These are phyloP conservation scores for Calonectria ilicicola DNA, from an alignment of 2,329 filamentous ascomycete species.

Conservation along the genomic window DNA sequence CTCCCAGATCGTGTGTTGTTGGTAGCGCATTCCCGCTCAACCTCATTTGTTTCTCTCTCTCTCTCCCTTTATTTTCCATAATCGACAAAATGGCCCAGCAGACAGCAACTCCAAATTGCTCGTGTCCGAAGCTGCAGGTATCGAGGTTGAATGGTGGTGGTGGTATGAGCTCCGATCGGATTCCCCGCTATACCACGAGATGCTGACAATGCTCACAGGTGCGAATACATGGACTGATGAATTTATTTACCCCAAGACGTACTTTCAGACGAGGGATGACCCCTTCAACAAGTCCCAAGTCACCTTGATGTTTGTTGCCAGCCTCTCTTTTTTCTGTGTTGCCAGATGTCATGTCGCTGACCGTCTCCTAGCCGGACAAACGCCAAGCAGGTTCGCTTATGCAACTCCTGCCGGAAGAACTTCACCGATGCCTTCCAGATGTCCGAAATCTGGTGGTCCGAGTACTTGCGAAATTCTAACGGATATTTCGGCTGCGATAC, in stretches of 20 bases:
- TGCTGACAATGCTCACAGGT: neutral
- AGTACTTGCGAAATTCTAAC: constrained; percentile 2
- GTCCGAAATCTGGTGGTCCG: constrained; percentile 7
- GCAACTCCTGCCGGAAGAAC: neutral
- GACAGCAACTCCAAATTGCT: neutral
- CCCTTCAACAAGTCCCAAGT: neutral
- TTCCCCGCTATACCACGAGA: neutral
- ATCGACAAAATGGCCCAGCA: too few species aligned
- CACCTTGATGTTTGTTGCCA: neutral
- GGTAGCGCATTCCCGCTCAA: too few species aligned
- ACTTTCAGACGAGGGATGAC: neutral
- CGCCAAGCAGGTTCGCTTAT: neutral
- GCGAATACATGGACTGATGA: neutral
- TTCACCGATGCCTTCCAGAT: neutral
- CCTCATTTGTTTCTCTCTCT: too few species aligned
- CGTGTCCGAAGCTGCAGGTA: neutral
- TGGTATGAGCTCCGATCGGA: neutral
- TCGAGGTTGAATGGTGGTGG: neutral
- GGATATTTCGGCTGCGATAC: constrained; percentile 20
- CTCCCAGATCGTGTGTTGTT: too few species aligned
- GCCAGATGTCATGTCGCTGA: neutral
- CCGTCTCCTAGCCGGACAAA: neutral
- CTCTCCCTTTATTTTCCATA: too few species aligned
- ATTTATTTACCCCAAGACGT: neutral
- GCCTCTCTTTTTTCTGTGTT: neutral